Conservation (phyloP, 257 asterid species). For the Solanum bulbocastanum region DNA sequence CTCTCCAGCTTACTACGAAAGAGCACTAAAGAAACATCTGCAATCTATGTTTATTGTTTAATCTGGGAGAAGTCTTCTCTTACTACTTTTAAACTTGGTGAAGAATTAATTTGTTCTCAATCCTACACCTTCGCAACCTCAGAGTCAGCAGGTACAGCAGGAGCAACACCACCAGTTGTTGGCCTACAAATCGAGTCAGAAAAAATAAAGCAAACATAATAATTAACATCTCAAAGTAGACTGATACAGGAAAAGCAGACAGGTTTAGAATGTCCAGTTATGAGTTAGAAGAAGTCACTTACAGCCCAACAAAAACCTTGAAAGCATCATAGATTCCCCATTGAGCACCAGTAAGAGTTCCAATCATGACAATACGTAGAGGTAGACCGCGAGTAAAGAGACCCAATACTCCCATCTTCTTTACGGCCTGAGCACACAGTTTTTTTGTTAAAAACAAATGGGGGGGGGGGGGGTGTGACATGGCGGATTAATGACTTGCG, state of each 20-base stretch:
- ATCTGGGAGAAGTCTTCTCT: conserved; percentile 7
- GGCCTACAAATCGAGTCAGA: conserved; percentile 37
- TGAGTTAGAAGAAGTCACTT: conserved; percentile 21
- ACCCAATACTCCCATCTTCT: conserved; percentile 64
- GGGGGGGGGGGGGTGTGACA: not conserved
- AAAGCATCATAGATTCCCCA: conserved; percentile 97
- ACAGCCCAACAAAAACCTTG: conserved; percentile 90
- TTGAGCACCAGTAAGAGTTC: conserved; percentile 97
- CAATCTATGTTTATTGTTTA: conserved; percentile 30
- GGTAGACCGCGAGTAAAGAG: conserved; percentile 89
- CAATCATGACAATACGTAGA: conserved; percentile 92
- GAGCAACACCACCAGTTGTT: conserved; percentile 72
- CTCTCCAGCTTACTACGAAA: conserved; percentile 12
- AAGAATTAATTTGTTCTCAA: not conserved
- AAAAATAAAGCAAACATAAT: not conserved
- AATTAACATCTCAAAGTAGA: not conserved
- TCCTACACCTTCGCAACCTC: conserved; percentile 38
- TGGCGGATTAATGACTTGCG: not conserved
- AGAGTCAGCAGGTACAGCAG: conserved; percentile 22
- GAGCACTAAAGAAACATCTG: conserved; percentile 1
- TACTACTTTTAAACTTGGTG: not conserved
- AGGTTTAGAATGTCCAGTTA: not conserved
- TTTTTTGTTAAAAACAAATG: not conserved
- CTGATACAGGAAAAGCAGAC: not conserved
- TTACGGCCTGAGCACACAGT: conserved; percentile 47